Percentiles rank a stretch among this genome's conserved stretches.
Conservation (phyloP, 108 stramenopile genomes). For the Bacterosira constricta region DNA sequence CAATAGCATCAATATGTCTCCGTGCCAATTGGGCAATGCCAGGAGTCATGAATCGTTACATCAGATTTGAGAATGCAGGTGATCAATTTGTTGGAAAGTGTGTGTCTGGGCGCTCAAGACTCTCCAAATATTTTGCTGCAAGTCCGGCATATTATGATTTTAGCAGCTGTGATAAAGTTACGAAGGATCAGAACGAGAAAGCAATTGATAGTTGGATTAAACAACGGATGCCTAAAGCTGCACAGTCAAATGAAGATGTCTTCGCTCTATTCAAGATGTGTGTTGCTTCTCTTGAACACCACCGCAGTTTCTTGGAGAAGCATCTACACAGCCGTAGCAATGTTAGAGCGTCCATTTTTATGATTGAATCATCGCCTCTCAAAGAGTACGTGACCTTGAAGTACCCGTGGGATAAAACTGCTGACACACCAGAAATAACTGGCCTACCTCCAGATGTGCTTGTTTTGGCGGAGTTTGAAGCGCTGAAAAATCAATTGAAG, state of each 20-base stretch:
- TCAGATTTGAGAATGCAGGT: conserved; percentile 28
- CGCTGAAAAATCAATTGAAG: background rate
- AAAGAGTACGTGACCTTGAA: background rate
- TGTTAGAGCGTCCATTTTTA: background rate
- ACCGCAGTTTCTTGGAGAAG: conserved; percentile 2
- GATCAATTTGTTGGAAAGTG: conserved; percentile 20
- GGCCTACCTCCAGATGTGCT: conserved; percentile 16
- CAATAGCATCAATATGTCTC: conserved; percentile 23
- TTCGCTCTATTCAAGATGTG: conserved; percentile 13
- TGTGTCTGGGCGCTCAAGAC: conserved; percentile 15
- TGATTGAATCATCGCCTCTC: background rate
- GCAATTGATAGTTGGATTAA: background rate
- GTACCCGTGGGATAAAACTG: conserved; percentile 9
- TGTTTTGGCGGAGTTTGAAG: background rate
- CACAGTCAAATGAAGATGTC: background rate
- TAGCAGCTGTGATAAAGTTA: background rate
- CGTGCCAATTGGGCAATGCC: conserved; percentile 32
- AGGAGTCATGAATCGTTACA: conserved; percentile 14
- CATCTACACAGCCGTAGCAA: background rate
- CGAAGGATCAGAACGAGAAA: background rate
- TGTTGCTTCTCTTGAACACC: background rate
- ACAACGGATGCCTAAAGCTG: background rate
- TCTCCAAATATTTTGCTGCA: conserved; percentile 10
- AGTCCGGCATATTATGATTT: conserved; percentile 21
- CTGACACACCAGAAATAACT: conserved; percentile 6